These are phyloP conservation scores for Phyllosticta ampelicida DNA, from an alignment of 2,329 filamentous ascomycete species.

Conservation along the genomic window DNA sequence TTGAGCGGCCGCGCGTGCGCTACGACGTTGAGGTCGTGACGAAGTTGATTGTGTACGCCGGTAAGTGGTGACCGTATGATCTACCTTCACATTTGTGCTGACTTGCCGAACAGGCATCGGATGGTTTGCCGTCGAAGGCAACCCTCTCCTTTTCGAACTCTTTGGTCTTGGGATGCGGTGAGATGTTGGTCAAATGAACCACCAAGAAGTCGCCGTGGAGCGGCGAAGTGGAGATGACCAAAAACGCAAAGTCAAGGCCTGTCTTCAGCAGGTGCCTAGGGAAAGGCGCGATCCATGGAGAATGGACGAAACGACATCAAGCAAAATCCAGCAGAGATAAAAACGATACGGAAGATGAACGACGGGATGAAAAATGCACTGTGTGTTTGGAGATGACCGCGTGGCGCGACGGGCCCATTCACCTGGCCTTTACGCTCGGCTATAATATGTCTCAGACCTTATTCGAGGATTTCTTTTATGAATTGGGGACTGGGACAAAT, in stretches of 20 bases:
- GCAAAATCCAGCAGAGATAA: no score
- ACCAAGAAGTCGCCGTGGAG: no score
- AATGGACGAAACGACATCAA: no score
- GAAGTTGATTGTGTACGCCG: constrained; percentile 88
- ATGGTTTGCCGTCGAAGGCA: constrained; percentile 67
- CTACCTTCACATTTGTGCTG: not conserved
- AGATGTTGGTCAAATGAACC: no score
- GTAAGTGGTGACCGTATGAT: constrained; percentile 39
- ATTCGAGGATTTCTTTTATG: not conserved
- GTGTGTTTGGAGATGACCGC: not conserved
- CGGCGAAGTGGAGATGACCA: no score
- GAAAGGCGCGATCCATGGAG: no score
- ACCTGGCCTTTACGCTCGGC: no score
- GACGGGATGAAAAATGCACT: no score
- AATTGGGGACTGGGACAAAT: not conserved
- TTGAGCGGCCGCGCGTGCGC: constrained; percentile 77
- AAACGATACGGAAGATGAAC: no score
- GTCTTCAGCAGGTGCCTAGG: no score
- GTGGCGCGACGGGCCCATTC: not conserved
- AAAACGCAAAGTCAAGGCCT: no score
- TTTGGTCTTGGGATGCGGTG: constrained; percentile 34
- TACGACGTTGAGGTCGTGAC: constrained; percentile 99
- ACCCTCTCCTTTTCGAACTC: constrained; percentile 60
- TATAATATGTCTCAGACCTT: not conserved
- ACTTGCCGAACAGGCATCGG: constrained; percentile 53